Base-by-base conservation (phyloP, 1,139 yeast genomes). In the Yamadazyma jaroonii region DNA sequence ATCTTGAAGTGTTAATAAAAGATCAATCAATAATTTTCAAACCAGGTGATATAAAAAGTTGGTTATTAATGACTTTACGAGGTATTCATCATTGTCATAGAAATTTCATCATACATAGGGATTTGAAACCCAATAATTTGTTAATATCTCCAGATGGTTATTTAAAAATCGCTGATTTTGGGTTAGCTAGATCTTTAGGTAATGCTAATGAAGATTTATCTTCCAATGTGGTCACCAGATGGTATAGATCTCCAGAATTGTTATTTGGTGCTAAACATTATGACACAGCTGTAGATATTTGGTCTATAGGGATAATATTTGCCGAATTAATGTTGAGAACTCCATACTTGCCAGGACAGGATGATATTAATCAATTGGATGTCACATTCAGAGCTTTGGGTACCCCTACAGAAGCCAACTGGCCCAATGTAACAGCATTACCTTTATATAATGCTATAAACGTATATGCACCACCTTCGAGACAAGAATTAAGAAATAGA, bases 1-100 rank as follows among this genome's bases (percentile, higher is more conserved):
- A 94, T 62, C 64, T 94, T 44, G 98, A 94, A 59, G 85, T 85
- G 62, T 67, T 94, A 27, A 88, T 94, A 45, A 87, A 88, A 52
- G 96, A 92, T 56, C 79, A 78, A 40, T 64, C 76, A 6, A 70
- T 90, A 3, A 74, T 89, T 38, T 92, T 94, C 58, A 78, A 82
- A 31, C 85, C 92, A 3, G 84, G 92, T 1, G 96, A 94, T 61
- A 82, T 90, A 48, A 92, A 94, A 61, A 75, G 95, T 17, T 94
- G 98, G 97, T 62, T 92, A 49, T 64, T 90, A 30, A 92, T 92
- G 97, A 86, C 96, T 0, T 65, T 92, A 25, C 69, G 98, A 49
- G 99, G 99, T 2, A 76, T 92, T 6, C 95, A 92, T 56, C 97
- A 92, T 56, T 89, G 97, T 55, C 99, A 92, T 57, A 69, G 98